phyloP scores from a whole-genome alignment of 352 stramenopile species.

The Globisporangium lucens region DNA sequence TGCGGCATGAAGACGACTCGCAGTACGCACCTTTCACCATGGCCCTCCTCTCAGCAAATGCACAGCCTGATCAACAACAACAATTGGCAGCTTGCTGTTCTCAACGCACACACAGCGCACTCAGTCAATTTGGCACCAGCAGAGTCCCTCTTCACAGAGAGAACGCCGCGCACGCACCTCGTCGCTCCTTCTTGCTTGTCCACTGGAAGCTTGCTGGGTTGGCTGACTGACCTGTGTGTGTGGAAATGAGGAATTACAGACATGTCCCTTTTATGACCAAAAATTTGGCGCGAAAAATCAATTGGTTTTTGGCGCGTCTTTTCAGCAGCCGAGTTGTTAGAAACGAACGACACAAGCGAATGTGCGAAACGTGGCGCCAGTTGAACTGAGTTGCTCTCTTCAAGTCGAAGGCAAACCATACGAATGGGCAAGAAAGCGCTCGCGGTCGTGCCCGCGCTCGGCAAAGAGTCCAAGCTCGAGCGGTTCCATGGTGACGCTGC shows the following conservation, averaged over 20 bases:
- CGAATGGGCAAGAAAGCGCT: conserved; percentile 48
- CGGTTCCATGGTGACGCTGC: conserved; percentile 70
- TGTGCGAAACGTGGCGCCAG: background rate
- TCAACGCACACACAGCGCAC: background rate
- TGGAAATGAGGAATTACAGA: conserved; percentile 11
- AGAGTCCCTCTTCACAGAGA: background rate
- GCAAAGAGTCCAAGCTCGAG: conserved; percentile 33
- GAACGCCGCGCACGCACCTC: background rate
- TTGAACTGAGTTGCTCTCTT: background rate
- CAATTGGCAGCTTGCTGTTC: background rate
- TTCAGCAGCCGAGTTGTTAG: background rate
- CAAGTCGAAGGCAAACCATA: background rate
- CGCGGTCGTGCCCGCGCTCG: conserved; percentile 44
- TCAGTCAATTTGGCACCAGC: background rate
- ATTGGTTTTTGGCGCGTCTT: conserved; percentile 14
- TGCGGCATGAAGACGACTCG: background rate
- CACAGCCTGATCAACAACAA: background rate
- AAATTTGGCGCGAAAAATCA: conserved; percentile 14
- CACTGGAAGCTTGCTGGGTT: background rate
- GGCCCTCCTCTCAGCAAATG: background rate
- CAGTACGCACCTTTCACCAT: conserved; percentile 13
- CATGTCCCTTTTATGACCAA: background rate
- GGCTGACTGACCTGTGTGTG: background rate
- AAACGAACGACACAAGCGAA: background rate
- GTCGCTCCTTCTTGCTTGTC: background rate